Evolutionary conservation across 495 filamentous ascomycete species (phyloP), one percentile per base, ranked within the genome.

Genomic region (Aspergillus ostianus): DNA sequence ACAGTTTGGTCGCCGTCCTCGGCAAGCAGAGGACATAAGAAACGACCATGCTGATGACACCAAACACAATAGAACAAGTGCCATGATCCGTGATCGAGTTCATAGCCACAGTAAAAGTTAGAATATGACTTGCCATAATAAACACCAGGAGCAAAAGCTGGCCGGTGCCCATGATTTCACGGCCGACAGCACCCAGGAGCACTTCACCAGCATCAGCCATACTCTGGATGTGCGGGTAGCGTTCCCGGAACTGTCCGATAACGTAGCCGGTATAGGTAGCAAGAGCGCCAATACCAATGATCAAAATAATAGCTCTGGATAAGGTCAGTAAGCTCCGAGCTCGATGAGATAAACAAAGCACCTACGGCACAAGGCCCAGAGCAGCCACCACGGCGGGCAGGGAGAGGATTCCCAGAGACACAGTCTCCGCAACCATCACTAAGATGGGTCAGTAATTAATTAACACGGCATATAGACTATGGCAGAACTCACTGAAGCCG

Each of bases 241-340:
- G 77, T 54, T 59, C 62, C 54, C 59, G 3, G 88, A 64, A 68
- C 53, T 91, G 87, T 27, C 86, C 89, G 59, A 93, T 83, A 51
- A 90, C 82, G 60, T 86, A 90, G 63, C 88, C 88, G 20, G 88
- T 90, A 72, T 93, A 94, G 49, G 86, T 87, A 49, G 90, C 85
- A 13, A 90, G 61, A 10, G 89, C 60, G 36, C 90, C 90, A 21
- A 91, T 67, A 19, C 73, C 70, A 26, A 89, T 70, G 83, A 93
- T 62, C 77, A 89, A 79, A 21, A 89, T 67, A 17, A 90, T 59
- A 30, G 87, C 66, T 18, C 68, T 71, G 21, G 7, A 41, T 3
- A 27, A 10, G 13, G 13, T 51, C 15, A 36, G 47, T 30, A 21
- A 60, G 15, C 17, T 19, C 4, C 12, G 10, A 53, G 20, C 29